phyloP scores from a whole-genome alignment of 2,329 filamentous ascomycete genomes.

The Huntiella decipiens region DNA sequence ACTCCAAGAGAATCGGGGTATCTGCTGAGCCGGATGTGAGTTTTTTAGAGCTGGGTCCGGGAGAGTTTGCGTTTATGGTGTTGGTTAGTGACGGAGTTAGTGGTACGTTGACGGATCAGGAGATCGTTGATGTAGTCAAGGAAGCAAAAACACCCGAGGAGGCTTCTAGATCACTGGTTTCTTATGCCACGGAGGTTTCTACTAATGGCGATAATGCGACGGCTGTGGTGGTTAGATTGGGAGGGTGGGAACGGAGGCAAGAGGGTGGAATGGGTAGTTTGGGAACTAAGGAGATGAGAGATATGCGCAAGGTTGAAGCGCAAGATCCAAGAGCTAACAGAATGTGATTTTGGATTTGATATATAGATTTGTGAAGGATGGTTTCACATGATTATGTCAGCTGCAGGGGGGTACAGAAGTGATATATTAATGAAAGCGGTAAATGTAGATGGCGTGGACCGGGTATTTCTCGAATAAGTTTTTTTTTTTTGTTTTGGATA shows the following conservation, averaged over 20 bases:
- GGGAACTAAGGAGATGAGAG: slow-evolving; percentile 79
- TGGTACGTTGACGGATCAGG: slow-evolving; percentile 72
- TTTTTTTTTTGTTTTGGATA: not conserved
- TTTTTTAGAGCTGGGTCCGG: slow-evolving; percentile 58
- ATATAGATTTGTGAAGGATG: too few relatives aligned
- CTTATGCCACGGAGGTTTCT: slow-evolving; percentile 74
- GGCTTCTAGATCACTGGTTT: slow-evolving; percentile 58
- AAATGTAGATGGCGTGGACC: too few relatives aligned
- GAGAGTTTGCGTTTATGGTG: slow-evolving; percentile 76
- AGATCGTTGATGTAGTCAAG: slow-evolving; percentile 90
- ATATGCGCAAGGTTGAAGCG: slow-evolving; percentile 65
- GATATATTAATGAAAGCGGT: too few relatives aligned
- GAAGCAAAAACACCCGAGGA: slow-evolving; percentile 83
- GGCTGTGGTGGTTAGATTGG: slow-evolving; percentile 46
- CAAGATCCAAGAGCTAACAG: slow-evolving; percentile 58
- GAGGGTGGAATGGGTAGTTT: slow-evolving; percentile 80
- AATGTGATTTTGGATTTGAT: slow-evolving; percentile 16
- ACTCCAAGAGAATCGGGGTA: slow-evolving; percentile 79
- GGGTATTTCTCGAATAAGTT: not conserved
- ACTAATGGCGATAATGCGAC: slow-evolving; percentile 48
- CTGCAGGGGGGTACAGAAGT: too few relatives aligned
- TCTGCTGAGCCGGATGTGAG: slow-evolving; percentile 82
- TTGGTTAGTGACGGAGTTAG: slow-evolving; percentile 79
- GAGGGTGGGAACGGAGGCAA: slow-evolving; percentile 50
- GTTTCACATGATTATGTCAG: too few relatives aligned